Conservation (phyloP, 1,284 basidiomycete genomes). For the Malassezia japonica region DNA sequence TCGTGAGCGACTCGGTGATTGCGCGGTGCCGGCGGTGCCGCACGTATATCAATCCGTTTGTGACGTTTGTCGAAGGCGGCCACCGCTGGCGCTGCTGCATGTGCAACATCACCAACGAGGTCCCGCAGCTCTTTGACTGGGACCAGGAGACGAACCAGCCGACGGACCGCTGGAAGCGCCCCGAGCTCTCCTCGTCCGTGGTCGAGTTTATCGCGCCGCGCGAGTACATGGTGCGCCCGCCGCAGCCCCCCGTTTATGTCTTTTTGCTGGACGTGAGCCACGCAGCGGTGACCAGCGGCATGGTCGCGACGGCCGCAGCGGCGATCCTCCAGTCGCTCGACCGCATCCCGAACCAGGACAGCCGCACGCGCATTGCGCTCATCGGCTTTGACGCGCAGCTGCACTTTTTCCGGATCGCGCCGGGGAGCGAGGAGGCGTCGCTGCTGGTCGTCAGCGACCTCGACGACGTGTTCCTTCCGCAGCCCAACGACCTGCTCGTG, state of each 20-base stretch:
- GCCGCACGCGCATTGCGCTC: conserved; percentile 81
- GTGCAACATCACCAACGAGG: conserved; percentile 97
- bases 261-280: conserved; percentile 97
- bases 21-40: conserved; percentile 93
- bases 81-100: conserved; percentile 99
- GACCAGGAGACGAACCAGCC: conserved; percentile 86
- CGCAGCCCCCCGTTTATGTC: conserved; percentile 91
- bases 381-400: conserved; percentile 85
- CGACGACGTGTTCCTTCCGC: conserved; percentile 93
- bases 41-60: conserved; percentile 97
- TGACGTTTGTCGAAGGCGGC: conserved; percentile 95
- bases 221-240: conserved; percentile 96
- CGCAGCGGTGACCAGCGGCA: conserved; percentile 65
- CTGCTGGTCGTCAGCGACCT: conserved; percentile 97
- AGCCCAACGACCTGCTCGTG: conserved; percentile 86
- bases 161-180: conserved; percentile 84
- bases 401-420: conserved; percentile 85
- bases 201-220: conserved; percentile 97
- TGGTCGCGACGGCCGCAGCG: conserved; percentile 93
- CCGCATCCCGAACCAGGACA: conserved; percentile 86
- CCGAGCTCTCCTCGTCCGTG: conserved; percentile 83
- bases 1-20: conserved; percentile 87
- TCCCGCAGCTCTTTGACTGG: conserved; percentile 98
- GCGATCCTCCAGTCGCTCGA: conserved; percentile 92
- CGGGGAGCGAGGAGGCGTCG: conserved; percentile 70